Evolutionary conservation across 768 basidiomycete species (phyloP), one percentile per base, ranked within the genome.

Genomic region (Fomitopsis serialis): DNA sequence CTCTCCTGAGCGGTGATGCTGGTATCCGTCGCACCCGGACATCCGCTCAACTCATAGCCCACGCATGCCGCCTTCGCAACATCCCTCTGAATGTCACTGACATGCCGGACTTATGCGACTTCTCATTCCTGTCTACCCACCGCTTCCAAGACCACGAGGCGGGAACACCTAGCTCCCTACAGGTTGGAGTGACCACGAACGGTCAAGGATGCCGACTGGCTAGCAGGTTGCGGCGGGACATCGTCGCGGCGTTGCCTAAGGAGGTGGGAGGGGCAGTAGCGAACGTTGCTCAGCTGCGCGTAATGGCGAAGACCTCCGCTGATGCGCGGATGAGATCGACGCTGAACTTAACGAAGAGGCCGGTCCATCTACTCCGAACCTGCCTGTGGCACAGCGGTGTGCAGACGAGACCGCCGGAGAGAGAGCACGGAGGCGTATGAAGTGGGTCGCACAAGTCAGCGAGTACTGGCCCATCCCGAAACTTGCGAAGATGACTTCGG

Each of bases 391-490:
- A 0, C 73, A 79, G 45, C 72, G 82, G 37, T 74, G 69, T 3
- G 67, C 61, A 8, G 42, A 58, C 1, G 86, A 87, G 57, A 71
- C 66, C 23, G 60, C 54, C 15, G 58, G 61, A 32, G 69, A 71
- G 48, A 57, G 59, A 22, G 72, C 78, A 49, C 74, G 70, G 53
- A 76, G 93, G 29, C 76, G 89, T 15, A 90, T 97, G 81, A 83
- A 87, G 67, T 98, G 93, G 92, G 86, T 97, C 2, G 85, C 92
- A 0, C 96, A 98, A 66, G 81, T 98, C 60, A 95, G 92, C 75
- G 95, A 98, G 66, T 98, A 97, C 67, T 98, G 93, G 91, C 86
- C 92, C 0, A 75, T 94, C 45, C 78, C 86, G 11, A 82, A 80
- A 40, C 78, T 98, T 8, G 85, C 91, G 0, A 67, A 70, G 10